Conservation (phyloP, 192 early-diverging fungal species). For the Coemansia sp. region DNA sequence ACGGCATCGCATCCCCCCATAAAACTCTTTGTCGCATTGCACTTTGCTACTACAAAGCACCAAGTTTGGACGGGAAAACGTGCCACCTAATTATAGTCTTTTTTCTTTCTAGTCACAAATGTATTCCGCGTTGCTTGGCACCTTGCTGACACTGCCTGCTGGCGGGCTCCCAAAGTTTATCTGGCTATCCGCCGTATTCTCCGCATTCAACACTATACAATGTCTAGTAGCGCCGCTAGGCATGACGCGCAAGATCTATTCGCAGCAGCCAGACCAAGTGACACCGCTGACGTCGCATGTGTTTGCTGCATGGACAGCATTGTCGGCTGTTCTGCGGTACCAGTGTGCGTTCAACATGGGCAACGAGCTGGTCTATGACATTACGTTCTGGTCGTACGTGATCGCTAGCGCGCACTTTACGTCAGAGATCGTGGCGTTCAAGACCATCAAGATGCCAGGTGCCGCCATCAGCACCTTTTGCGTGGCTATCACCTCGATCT, state of each 20-base stretch:
- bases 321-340: slow-evolving; percentile 78
- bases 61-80: neutral
- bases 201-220: slow-evolving; percentile 85
- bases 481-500: slow-evolving; percentile 62
- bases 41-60: slow-evolving; percentile 3
- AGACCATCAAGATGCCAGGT: slow-evolving; percentile 61
- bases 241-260: slow-evolving; percentile 78
- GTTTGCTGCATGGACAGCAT: slow-evolving; percentile 89
- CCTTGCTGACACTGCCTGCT: slow-evolving; percentile 39
- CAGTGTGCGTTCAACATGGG: slow-evolving; percentile 85
- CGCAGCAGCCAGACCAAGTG: slow-evolving; percentile 60
- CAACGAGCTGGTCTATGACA: slow-evolving; percentile 52
- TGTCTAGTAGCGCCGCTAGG: slow-evolving; percentile 72
- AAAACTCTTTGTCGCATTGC: neutral
- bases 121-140: slow-evolving; percentile 26
- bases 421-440: slow-evolving; percentile 68
- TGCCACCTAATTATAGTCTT: neutral
- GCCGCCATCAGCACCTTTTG: slow-evolving; percentile 67
- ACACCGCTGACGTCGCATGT: slow-evolving; percentile 77
- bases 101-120: neutral
- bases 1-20: neutral
- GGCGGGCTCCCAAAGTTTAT: slow-evolving; percentile 71
- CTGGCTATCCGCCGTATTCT: slow-evolving; percentile 70
- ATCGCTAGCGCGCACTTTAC: slow-evolving; percentile 72
- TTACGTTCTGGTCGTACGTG: slow-evolving; percentile 67